These are phyloP conservation scores for Rhododendron griersonianum DNA, from an alignment of 148 eudicot species.

Conservation along the genomic window DNA sequence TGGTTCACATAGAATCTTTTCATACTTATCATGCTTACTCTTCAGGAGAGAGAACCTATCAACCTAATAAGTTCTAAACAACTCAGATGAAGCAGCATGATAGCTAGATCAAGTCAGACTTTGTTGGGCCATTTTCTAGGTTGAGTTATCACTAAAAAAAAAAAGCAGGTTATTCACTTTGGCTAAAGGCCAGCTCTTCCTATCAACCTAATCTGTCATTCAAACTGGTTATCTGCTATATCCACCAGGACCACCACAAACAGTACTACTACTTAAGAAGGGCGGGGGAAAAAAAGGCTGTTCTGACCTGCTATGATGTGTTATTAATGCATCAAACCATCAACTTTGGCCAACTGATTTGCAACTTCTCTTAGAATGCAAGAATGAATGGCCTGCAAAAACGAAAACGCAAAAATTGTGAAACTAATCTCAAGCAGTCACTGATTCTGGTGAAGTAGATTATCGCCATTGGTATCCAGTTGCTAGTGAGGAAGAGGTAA, in stretches of 20 bases:
- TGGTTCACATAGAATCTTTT: not conserved
- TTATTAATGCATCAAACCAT: not conserved
- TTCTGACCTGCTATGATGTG: not conserved
- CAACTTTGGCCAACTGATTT: not conserved
- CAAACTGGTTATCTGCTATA: not conserved
- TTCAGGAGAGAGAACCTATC: not conserved
- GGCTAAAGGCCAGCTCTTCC: not conserved
- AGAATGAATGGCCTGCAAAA: not conserved
- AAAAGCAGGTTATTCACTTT: not conserved
- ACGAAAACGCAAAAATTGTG: not conserved
- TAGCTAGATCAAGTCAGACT: not conserved
- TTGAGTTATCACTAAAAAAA: not conserved
- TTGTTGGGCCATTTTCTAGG: not conserved
- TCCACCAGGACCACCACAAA: not conserved
- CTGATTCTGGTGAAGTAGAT: not conserved
- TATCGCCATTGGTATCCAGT: not conserved
- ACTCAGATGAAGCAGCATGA: not conserved
- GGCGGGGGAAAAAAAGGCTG: not conserved
- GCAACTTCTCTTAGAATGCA: not conserved
- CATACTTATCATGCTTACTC: not conserved
- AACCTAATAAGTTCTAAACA: not conserved
- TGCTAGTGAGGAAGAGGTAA: conserved; percentile 42
- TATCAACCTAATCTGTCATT: not conserved
- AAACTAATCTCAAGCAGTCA: not conserved
- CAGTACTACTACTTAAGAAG: not conserved